Evolutionary conservation across 1,284 basidiomycete genomes (phyloP).

Genomic region (Pseudozyma pruni): DNA sequence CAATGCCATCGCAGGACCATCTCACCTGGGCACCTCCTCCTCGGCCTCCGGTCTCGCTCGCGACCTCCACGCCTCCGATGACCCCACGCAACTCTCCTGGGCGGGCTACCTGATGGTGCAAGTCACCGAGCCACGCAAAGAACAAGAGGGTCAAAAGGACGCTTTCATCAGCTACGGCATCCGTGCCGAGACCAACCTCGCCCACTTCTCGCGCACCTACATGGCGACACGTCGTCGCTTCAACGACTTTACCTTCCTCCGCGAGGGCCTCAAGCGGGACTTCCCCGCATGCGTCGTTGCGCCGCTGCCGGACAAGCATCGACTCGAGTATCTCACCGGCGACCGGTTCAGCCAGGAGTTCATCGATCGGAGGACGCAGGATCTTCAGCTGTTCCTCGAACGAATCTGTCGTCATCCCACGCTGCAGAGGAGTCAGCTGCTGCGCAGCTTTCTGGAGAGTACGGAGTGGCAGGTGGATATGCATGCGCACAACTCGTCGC

Average conservation of each 20-base stretch:
- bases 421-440: slow-evolving; percentile 86
- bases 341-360: slow-evolving; percentile 97
- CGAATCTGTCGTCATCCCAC: slow-evolving; percentile 91
- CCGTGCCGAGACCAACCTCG: slow-evolving; percentile 84
- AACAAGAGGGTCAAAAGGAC: slow-evolving; percentile 88
- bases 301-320: slow-evolving; percentile 94
- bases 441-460: slow-evolving; percentile 92
- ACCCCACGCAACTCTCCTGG: slow-evolving; percentile 47
- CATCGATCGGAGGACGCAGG: slow-evolving; percentile 86
- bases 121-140: slow-evolving; percentile 92
- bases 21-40: slow-evolving; percentile 12
- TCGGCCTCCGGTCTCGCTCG: slow-evolving; percentile 19
- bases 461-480: slow-evolving; percentile 82
- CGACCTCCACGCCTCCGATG: slow-evolving; percentile 20
- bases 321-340: slow-evolving; percentile 90
- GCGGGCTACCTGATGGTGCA: slow-evolving; percentile 71
- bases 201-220: slow-evolving; percentile 76
- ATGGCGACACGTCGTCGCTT: slow-evolving; percentile 84
- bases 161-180: slow-evolving; percentile 95
- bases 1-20: slow-evolving; percentile 31
- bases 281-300: slow-evolving; percentile 97
- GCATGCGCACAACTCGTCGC: slow-evolving; percentile 60
- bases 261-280: slow-evolving; percentile 86
- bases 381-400: slow-evolving; percentile 91
- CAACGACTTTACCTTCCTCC: slow-evolving; percentile 95